Evolutionary conservation across 768 basidiomycete genomes (phyloP).

Genomic region (Porpolomopsis calyptriformis): DNA sequence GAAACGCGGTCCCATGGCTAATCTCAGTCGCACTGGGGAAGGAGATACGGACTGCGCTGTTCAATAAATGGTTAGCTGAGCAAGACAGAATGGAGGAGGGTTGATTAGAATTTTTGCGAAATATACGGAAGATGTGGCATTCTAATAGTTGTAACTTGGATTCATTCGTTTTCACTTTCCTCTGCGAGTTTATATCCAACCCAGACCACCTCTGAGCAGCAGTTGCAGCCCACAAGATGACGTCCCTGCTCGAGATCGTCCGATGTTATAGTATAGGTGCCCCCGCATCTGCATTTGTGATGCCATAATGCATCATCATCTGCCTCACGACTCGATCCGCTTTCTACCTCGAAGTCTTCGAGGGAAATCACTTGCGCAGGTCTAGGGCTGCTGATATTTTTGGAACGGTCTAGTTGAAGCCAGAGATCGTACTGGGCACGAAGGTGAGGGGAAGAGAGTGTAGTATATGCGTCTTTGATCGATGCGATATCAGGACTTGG

Average conservation of each 20-base stretch:
- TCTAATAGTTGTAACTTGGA: not conserved
- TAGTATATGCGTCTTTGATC: constrained; percentile 58
- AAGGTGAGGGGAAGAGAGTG: constrained; percentile 39
- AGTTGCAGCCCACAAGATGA: constrained; percentile 62
- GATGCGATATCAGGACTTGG: constrained; percentile 28
- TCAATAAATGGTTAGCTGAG: constrained; percentile 40
- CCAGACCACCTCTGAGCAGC: constrained; percentile 78
- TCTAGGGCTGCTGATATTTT: constrained; percentile 32
- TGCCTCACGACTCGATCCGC: constrained; percentile 7
- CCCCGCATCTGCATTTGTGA: constrained; percentile 67
- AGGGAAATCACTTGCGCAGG: constrained; percentile 74
- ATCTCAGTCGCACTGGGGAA: constrained; percentile 55
- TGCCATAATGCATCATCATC: constrained; percentile 35
- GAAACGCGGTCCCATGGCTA: constrained; percentile 68
- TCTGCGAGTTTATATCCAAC: constrained; percentile 64
- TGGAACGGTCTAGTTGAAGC: constrained; percentile 2
- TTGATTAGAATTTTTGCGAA: too few relatives aligned
- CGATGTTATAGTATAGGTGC: constrained; percentile 46
- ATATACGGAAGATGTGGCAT: too few relatives aligned
- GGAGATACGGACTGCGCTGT: constrained; percentile 42
- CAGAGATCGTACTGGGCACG: constrained; percentile 42
- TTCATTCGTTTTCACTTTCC: constrained; percentile 15
- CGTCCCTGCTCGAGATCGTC: constrained; percentile 56
- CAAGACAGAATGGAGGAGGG: constrained; percentile 23
- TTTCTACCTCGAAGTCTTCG: constrained; percentile 49